Percentiles rank a stretch among this genome's conserved stretches.
These are phyloP conservation scores for Ganoderma lingzhi DNA, from an alignment of 1,284 basidiomycete genomes.

Conservation along the genomic window DNA sequence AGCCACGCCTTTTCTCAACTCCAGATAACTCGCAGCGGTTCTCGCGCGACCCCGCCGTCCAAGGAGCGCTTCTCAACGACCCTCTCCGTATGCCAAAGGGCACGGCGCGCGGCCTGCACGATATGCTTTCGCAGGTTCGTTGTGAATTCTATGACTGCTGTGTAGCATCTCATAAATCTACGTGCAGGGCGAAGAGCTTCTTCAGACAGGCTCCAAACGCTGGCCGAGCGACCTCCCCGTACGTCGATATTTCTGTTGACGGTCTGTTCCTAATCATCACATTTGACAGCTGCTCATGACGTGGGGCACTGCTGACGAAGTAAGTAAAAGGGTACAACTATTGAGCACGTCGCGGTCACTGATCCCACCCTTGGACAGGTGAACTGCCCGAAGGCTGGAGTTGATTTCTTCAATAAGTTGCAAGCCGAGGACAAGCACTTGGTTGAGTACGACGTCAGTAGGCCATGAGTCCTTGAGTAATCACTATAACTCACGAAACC, in stretches of 20 bases:
- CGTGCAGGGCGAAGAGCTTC: not conserved
- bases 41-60: not conserved
- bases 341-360: not conserved
- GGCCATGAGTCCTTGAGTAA: too few species aligned
- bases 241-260: not conserved
- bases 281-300: not conserved
- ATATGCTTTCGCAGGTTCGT: not conserved
- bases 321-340: not conserved
- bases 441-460: constrained; percentile 37
- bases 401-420: constrained; percentile 70
- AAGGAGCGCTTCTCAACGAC: not conserved
- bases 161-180: not conserved
- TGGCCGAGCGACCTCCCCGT: not conserved
- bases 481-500: not conserved
- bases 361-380: constrained; percentile 50
- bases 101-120: not conserved
- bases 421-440: constrained; percentile 69
- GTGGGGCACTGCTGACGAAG: not conserved
- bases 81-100: not conserved
- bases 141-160: not conserved
- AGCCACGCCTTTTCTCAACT: not conserved
- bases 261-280: too few species aligned
- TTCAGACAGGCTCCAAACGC: not conserved
- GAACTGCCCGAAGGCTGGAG: constrained; percentile 65
- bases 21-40: not conserved